These are phyloP conservation scores for Dichotomopilus funicola DNA, from an alignment of 2,329 filamentous ascomycete genomes.

Conservation along the genomic window DNA sequence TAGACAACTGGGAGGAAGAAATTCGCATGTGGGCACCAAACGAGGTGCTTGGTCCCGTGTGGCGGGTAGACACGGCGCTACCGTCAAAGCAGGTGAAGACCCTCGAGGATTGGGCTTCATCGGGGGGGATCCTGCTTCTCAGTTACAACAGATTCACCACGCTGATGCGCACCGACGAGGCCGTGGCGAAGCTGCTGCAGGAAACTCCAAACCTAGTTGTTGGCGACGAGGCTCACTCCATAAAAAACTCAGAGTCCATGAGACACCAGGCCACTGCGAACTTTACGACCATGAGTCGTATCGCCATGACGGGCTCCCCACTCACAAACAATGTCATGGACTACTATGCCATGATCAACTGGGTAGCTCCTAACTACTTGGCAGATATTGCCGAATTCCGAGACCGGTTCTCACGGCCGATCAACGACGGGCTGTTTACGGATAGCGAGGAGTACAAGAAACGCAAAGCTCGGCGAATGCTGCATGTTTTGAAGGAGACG, in stretches of 20 bases:
- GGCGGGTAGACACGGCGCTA: constrained; percentile 43
- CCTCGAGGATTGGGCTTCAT: constrained; percentile 53
- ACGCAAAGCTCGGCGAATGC: constrained; percentile 55
- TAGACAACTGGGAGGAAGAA: constrained; percentile 81
- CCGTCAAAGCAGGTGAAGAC: constrained; percentile 35
- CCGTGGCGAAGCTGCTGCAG: constrained; percentile 40
- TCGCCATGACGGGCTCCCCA: constrained; percentile 82
- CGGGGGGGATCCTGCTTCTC: constrained; percentile 69
- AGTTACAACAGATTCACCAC: constrained; percentile 64
- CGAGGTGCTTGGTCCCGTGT: constrained; percentile 48
- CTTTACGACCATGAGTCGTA: constrained; percentile 63
- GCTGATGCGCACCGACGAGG: constrained; percentile 32
- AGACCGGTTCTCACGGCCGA: constrained; percentile 63
- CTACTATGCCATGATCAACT: constrained; percentile 82
- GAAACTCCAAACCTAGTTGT: constrained; percentile 65
- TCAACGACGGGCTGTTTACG: constrained; percentile 60
- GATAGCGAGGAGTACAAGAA: constrained; percentile 55
- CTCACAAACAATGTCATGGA: constrained; percentile 78
- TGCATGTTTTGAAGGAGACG: constrained; percentile 63
- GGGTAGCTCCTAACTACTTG: constrained; percentile 75
- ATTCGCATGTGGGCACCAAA: constrained; percentile 61
- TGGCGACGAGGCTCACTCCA: constrained; percentile 74
- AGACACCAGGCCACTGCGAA: constrained; percentile 47
- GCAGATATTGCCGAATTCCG: constrained; percentile 63
- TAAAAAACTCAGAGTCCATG: constrained; percentile 60